Conservation (phyloP, 495 filamentous ascomycete species). For the Acidomyces sp. region DNA sequence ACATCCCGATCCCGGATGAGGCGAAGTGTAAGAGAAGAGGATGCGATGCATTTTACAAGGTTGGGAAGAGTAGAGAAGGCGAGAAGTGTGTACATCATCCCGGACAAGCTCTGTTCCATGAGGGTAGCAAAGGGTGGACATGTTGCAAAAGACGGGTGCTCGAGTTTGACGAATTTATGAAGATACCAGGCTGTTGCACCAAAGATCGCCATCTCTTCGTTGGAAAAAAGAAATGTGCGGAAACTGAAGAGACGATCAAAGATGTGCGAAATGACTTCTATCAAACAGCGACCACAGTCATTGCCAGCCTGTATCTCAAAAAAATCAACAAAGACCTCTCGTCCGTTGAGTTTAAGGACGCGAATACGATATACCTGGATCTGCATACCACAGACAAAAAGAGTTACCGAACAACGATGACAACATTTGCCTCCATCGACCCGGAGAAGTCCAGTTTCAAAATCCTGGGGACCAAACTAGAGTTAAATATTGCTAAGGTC, state of each 20-base stretch:
- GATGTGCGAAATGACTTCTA: slow-evolving; percentile 90
- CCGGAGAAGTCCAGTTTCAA: slow-evolving; percentile 60
- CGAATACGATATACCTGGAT: slow-evolving; percentile 52
- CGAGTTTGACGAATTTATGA: slow-evolving; percentile 97
- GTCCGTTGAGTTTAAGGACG: slow-evolving; percentile 48
- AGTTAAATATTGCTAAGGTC: slow-evolving; percentile 69
- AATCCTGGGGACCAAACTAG: slow-evolving; percentile 90
- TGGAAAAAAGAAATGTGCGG: slow-evolving; percentile 46
- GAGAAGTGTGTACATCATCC: slow-evolving; percentile 80
- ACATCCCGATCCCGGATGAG: slow-evolving; percentile 53
- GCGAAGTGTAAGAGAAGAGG: slow-evolving; percentile 63
- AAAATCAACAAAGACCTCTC: slow-evolving; percentile 77
- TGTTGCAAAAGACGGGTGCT: slow-evolving; percentile 93
- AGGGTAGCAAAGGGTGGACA: slow-evolving; percentile 91
- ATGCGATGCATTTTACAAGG: slow-evolving; percentile 53
- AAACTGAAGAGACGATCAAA: slow-evolving; percentile 44
- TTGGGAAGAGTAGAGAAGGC: slow-evolving; percentile 45
- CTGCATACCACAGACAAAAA: slow-evolving; percentile 75
- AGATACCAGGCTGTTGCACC: slow-evolving; percentile 76
- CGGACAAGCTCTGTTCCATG: slow-evolving; percentile 81
- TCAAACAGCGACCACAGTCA: slow-evolving; percentile 73
- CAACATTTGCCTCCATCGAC: slow-evolving; percentile 66
- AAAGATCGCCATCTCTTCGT: slow-evolving; percentile 76
- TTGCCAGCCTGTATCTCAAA: slow-evolving; percentile 88
- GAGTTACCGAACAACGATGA: slow-evolving; percentile 60